Conservation (phyloP, 169 alveolate genomes). For the Babesia divergens region DNA sequence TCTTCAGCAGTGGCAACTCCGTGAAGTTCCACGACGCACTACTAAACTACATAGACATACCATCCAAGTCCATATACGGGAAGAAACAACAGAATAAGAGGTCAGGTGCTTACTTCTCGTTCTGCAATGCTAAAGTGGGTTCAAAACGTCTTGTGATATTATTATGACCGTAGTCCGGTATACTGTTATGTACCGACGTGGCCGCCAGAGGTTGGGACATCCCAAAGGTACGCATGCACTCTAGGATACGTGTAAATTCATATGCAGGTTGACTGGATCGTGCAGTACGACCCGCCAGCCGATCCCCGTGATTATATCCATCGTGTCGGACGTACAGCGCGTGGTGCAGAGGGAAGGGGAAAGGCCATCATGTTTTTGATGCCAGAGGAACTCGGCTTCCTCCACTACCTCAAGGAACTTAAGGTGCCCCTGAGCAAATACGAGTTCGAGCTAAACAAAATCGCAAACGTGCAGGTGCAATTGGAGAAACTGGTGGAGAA, state of each 20-base stretch:
- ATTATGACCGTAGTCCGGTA: conserved; percentile 76
- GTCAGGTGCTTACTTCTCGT: conserved; percentile 91
- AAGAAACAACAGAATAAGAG: conserved; percentile 95
- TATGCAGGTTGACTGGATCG: conserved; percentile 95
- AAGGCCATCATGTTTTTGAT: conserved; percentile 94
- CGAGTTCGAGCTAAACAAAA: conserved; percentile 92
- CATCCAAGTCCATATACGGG: conserved; percentile 94
- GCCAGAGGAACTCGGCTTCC: conserved; percentile 94
- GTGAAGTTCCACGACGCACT: conserved; percentile 97
- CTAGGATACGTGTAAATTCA: neutral
- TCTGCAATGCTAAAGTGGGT: conserved; percentile 86
- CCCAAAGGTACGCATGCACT: conserved; percentile 91
- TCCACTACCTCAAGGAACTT: conserved; percentile 88
- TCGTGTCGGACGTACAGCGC: conserved; percentile 99
- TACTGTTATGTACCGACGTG: conserved; percentile 97
- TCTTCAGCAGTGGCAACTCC: conserved; percentile 96
- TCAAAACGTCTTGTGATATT: neutral
- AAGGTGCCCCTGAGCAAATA: conserved; percentile 94
- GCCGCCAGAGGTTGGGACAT: conserved; percentile 99
- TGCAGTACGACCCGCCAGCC: conserved; percentile 99
- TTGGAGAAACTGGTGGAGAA: conserved; percentile 95
- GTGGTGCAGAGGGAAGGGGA: conserved; percentile 95
- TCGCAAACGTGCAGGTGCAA: conserved; percentile 95
- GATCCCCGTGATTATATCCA: conserved; percentile 99
- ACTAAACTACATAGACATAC: conserved; percentile 96